A percentile compares a stretch with the other conserved stretches of the same genome.
phyloP scores from a whole-genome alignment of 2,329 filamentous ascomycete species.

The Colletotrichum nymphaeae region DNA sequence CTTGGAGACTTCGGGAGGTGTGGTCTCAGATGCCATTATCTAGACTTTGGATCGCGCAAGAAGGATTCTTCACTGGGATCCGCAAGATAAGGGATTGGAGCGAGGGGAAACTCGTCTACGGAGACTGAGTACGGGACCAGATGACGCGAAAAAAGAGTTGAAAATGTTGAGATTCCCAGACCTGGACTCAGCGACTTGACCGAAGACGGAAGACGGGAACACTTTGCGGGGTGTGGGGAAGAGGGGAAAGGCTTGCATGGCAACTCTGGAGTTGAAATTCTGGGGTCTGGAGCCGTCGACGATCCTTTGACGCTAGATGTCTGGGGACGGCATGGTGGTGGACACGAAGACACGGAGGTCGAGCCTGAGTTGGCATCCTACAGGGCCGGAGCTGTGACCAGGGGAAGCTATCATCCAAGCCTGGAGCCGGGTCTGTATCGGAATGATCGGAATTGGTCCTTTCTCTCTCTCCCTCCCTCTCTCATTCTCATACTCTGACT shows the following conservation, averaged over 20 bases:
- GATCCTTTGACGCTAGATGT: conserved; percentile 25
- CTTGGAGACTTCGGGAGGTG: conserved; percentile 40
- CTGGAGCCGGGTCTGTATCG: background rate
- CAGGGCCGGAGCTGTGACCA: background rate
- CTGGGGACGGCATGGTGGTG: conserved; percentile 12
- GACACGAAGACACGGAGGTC: conserved; percentile 15
- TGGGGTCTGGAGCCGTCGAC: conserved; percentile 30
- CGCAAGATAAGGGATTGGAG: background rate
- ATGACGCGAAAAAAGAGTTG: conserved; percentile 27
- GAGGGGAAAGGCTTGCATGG: conserved; percentile 29
- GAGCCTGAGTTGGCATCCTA: background rate
- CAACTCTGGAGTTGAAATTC: conserved; percentile 6
- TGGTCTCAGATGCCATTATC: conserved; percentile 34
- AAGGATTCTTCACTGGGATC: background rate
- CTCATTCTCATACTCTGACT: conserved; percentile 5
- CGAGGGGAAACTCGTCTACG: conserved; percentile 26
- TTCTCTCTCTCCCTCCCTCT: background rate
- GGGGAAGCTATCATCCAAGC: background rate
- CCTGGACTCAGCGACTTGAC: conserved; percentile 14
- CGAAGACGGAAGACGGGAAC: conserved; percentile 21
- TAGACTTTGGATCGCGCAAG: background rate
- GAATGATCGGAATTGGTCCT: conserved; percentile 9
- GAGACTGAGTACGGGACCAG: conserved; percentile 15
- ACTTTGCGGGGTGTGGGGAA: conserved; percentile 41
- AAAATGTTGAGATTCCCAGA: conserved; percentile 17